Evolutionary conservation across 2,329 filamentous ascomycete species (phyloP).

Genomic region (Ceratocystis huliohia): DNA sequence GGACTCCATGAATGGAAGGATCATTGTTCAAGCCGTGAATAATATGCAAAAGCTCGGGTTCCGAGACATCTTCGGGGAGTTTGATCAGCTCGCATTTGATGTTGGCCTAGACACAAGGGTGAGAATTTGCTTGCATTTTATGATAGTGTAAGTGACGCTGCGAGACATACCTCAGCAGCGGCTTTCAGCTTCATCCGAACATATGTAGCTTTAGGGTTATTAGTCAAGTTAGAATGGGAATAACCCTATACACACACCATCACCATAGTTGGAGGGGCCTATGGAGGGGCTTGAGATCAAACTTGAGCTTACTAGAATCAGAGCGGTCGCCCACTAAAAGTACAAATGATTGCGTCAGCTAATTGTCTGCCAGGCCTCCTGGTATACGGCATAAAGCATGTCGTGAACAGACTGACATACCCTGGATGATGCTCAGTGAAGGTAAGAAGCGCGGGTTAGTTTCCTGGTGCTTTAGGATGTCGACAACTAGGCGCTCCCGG

Average conservation of each 20-base stretch:
- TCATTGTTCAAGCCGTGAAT: conserved; percentile 79
- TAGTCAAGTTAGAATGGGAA: conserved; percentile 21
- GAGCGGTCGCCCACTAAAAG: conserved; percentile 71
- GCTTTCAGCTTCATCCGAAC: conserved; percentile 99
- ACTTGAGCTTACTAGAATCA: conserved; percentile 61
- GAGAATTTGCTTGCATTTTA: background rate
- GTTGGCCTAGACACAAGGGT: conserved; percentile 50
- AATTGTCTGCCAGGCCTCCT: background rate
- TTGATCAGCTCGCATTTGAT: conserved; percentile 80
- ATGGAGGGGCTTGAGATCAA: conserved; percentile 6
- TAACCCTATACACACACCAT: conserved; percentile 14
- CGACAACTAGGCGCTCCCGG: conserved; percentile 62
- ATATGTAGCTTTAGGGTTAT: conserved; percentile 62
- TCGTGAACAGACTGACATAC: conserved; percentile 27
- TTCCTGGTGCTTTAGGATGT: conserved; percentile 72
- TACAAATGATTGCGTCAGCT: conserved; percentile 19
- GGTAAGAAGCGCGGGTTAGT: conserved; percentile 79
- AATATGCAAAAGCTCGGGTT: conserved; percentile 73
- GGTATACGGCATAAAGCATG: conserved; percentile 5
- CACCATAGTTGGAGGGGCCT: background rate
- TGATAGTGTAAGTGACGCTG: background rate
- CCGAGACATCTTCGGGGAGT: conserved; percentile 66
- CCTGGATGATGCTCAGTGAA: conserved; percentile 87
- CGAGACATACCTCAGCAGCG: conserved; percentile 64
- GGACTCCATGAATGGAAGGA: conserved; percentile 71